Conservation (phyloP, 805 yeast genomes). For the Lipomyces anomalus region DNA sequence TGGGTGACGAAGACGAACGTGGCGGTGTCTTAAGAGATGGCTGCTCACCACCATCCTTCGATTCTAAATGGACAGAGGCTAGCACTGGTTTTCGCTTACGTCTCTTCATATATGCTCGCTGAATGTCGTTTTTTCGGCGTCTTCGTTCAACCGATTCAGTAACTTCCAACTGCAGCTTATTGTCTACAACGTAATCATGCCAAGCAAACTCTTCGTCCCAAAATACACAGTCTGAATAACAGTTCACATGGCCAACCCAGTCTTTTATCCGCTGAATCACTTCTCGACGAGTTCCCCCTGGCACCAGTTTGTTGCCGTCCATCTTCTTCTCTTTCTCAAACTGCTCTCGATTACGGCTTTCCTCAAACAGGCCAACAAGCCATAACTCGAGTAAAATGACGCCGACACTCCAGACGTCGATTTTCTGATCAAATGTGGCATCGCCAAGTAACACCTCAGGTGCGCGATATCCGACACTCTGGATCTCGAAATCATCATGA, state of each 20-base stretch:
- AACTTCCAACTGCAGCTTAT: too few species aligned
- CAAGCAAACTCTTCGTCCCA: too few species aligned
- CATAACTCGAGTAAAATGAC: constrained; percentile 25
- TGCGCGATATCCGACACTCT: constrained; percentile 26
- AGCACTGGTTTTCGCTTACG: too few species aligned
- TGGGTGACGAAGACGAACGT: too few species aligned
- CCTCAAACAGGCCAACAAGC: constrained; percentile 9
- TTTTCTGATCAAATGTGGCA: constrained; percentile 18
- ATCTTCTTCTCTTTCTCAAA: not conserved
- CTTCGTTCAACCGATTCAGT: too few species aligned
- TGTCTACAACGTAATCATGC: too few species aligned
- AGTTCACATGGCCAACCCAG: constrained; percentile 13
- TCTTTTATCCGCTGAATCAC: not conserved
- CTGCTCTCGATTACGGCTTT: too few species aligned
- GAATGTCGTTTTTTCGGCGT: too few species aligned
- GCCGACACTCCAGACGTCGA: constrained; percentile 29
- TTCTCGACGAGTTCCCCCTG: constrained; percentile 6
- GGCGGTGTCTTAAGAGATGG: too few species aligned
- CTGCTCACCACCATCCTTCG: too few species aligned
- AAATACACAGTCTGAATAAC: constrained; percentile 4
- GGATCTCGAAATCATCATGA: constrained; percentile 25
- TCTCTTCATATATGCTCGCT: too few species aligned
- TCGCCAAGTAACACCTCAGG: constrained; percentile 29
- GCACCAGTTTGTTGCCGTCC: constrained; percentile 7
- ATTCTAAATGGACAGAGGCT: too few species aligned